Conservation (phyloP, 495 filamentous ascomycete species). For the Xylaria intraflava region DNA sequence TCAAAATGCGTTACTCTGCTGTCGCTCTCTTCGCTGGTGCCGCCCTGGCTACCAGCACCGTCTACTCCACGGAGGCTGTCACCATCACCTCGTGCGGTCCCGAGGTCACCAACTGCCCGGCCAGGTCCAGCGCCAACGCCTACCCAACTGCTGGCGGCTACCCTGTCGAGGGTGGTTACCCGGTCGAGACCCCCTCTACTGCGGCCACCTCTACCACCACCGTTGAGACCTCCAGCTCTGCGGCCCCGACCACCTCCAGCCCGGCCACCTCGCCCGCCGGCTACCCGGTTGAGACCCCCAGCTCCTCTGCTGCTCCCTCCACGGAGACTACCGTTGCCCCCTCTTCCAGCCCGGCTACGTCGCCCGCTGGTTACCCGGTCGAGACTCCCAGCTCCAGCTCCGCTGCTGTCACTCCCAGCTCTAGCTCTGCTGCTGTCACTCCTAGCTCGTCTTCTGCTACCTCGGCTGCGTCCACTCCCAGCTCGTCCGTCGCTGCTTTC, state of each 20-base stretch:
- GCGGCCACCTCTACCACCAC: constrained; percentile 27
- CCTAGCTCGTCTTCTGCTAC: neutral
- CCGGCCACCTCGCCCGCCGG: neutral
- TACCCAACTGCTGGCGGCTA: constrained; percentile 17
- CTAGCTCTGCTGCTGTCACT: constrained; percentile 15
- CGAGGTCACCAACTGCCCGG: constrained; percentile 50
- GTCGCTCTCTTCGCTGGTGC: constrained; percentile 46
- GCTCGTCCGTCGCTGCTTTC: neutral
- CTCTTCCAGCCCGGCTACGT: too few species aligned
- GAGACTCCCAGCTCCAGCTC: neutral
- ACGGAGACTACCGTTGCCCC: neutral
- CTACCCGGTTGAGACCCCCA: constrained; percentile 1
- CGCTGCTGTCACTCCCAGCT: constrained; percentile 43
- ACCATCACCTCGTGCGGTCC: constrained; percentile 52
- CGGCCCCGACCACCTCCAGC: too few species aligned
- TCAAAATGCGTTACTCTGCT: constrained; percentile 52
- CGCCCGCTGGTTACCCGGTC: neutral
- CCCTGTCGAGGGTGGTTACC: constrained; percentile 12
- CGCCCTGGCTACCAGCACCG: constrained; percentile 43
- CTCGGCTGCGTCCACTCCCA: neutral
- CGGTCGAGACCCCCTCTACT: constrained; percentile 27
- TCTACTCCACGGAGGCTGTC: constrained; percentile 50
- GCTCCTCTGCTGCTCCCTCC: neutral
- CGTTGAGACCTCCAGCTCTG: constrained; percentile 19
- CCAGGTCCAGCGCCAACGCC: constrained; percentile 20